A percentile compares a stretch with the other conserved stretches of the same genome.
phyloP scores from a whole-genome alignment of 768 basidiomycete species.

The Collybia nuda region DNA sequence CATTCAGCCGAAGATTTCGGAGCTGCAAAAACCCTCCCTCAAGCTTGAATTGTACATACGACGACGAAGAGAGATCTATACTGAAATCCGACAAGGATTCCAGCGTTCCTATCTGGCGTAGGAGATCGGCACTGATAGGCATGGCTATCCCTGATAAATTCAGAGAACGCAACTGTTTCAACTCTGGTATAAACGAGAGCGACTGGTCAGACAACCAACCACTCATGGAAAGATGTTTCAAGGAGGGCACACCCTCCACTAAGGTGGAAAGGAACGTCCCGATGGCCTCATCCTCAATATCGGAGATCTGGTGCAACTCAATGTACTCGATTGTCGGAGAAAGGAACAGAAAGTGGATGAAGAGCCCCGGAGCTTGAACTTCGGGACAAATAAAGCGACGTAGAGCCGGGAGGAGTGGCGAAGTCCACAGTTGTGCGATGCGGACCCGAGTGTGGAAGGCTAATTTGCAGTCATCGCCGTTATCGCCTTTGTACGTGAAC shows the following conservation, averaged over 20 bases:
- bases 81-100: background rate
- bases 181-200: background rate
- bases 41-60: background rate
- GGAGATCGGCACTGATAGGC: constrained; percentile 1
- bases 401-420: constrained; percentile 1
- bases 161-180: constrained; percentile 3
- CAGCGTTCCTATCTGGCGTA: background rate
- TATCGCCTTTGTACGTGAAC: background rate
- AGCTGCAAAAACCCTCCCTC: constrained; percentile 1
- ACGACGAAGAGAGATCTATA: constrained; percentile 3
- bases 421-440: background rate
- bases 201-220: background rate
- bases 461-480: background rate
- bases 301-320: background rate
- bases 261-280: constrained; percentile 7
- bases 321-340: constrained; percentile 1
- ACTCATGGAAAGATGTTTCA: background rate
- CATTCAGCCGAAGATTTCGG: background rate
- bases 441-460: background rate
- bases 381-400: background rate
- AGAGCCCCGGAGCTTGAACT: background rate
- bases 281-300: constrained; percentile 5
- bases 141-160: constrained; percentile 1
- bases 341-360: constrained; percentile 5
- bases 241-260: constrained; percentile 1